Evolutionary conservation across 73 alveolate genomes (phyloP).

Genomic region (Symbiodinium pilosum): DNA sequence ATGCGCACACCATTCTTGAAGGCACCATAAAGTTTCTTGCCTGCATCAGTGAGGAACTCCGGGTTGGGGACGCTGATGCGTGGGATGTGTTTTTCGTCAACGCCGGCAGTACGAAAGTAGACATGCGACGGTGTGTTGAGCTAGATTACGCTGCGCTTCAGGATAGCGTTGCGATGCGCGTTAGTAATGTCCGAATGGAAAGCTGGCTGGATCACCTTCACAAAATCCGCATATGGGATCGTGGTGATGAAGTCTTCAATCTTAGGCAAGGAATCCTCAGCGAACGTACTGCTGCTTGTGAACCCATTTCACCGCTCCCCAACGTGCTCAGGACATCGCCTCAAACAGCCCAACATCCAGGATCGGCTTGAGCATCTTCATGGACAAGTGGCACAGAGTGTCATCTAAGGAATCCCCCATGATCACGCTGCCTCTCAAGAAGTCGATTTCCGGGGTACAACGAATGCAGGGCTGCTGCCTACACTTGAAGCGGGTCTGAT

Average conservation of each 20-base stretch:
- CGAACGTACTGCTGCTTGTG: neutral
- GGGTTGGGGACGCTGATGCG: neutral
- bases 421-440: neutral
- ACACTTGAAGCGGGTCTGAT: neutral
- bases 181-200: neutral
- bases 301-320: neutral
- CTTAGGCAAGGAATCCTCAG: neutral
- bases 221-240: neutral
- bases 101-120: neutral
- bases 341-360: neutral
- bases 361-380: neutral
- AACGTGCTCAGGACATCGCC: neutral
- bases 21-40: neutral
- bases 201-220: neutral
- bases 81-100: neutral
- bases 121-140: neutral
- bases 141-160: neutral
- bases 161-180: neutral
- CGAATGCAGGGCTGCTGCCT: neutral
- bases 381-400: neutral
- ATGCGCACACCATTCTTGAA: slow-evolving; percentile 3
- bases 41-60: slow-evolving; percentile 8
- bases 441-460: neutral
- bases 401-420: neutral
- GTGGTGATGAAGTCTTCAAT: neutral